Conservation (phyloP, 2,329 filamentous ascomycete genomes). For the Hypoxylon sp. region DNA sequence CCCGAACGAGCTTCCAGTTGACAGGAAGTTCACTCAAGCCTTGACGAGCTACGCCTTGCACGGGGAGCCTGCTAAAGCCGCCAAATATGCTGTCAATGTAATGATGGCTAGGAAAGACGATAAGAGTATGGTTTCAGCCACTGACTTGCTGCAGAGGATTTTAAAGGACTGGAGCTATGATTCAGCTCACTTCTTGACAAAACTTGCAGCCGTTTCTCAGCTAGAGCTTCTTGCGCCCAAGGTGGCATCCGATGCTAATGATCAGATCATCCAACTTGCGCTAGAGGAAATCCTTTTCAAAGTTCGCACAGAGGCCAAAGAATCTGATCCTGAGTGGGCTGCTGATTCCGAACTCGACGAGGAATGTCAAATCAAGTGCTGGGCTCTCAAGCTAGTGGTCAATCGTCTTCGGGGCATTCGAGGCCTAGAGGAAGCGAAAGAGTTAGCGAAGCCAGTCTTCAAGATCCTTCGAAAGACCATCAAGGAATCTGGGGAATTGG, state of each 20-base stretch:
- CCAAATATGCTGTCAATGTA: slow-evolving; percentile 94
- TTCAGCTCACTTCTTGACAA: slow-evolving; percentile 77
- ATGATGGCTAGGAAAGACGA: slow-evolving; percentile 78
- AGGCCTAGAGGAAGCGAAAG: slow-evolving; percentile 62
- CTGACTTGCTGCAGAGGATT: slow-evolving; percentile 80
- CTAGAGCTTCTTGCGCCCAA: slow-evolving; percentile 78
- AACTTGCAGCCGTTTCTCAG: slow-evolving; percentile 75
- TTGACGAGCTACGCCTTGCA: slow-evolving; percentile 85
- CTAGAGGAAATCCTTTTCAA: slow-evolving; percentile 78
- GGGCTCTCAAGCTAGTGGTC: slow-evolving; percentile 84
- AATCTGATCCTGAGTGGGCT: slow-evolving; percentile 70
- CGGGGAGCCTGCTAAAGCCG: slow-evolving; percentile 80
- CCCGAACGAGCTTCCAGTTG: slow-evolving; percentile 80
- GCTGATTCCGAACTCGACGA: slow-evolving; percentile 75
- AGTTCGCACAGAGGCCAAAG: slow-evolving; percentile 69
- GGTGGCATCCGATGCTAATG: slow-evolving; percentile 75
- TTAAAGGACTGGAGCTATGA: slow-evolving; percentile 79
- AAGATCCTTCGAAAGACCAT: slow-evolving; percentile 82
- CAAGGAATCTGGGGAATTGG: slow-evolving; percentile 79
- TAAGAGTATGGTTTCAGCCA: slow-evolving; percentile 82
- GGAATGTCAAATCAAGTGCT: slow-evolving; percentile 82
- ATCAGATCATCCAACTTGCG: slow-evolving; percentile 80
- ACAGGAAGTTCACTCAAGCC: slow-evolving; percentile 81
- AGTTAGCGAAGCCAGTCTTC: slow-evolving; percentile 74
- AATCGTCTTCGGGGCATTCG: slow-evolving; percentile 77